Conservation (phyloP, 2,329 filamentous ascomycete species). For the Stylonectria norvegica region DNA sequence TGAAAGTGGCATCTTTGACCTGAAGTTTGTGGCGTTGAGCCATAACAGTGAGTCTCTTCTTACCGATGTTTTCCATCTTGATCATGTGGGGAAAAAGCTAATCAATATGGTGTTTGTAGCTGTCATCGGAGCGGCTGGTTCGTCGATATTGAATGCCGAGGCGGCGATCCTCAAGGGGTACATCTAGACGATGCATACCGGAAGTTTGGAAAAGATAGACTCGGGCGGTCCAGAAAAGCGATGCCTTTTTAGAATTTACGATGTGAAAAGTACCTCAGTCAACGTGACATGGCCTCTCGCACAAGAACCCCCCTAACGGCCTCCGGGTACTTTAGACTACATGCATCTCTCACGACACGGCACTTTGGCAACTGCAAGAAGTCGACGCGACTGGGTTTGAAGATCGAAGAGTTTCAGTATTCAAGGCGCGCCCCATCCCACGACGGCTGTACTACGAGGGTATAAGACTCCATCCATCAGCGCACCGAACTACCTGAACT, state of each 20-base stretch:
- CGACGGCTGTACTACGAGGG: neutral
- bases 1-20: constrained; percentile 83
- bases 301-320: constrained; percentile 2
- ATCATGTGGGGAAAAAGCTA: neutral
- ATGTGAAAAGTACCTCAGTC: no score
- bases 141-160: constrained; percentile 91
- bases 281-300: no score
- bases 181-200: constrained; percentile 47
- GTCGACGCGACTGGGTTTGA: no score
- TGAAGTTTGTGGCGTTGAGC: constrained; percentile 91
- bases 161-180: constrained; percentile 87
- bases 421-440: neutral
- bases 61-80: neutral
- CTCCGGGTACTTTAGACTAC: constrained; percentile 1
- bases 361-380: neutral
- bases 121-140: constrained; percentile 93
- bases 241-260: no score
- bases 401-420: neutral
- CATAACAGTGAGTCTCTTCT: constrained; percentile 59
- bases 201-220: constrained; percentile 1
- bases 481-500: no score
- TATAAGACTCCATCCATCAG: neutral
- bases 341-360: constrained; percentile 4
- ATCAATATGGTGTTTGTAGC: constrained; percentile 42
- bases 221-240: no score